Evolutionary conservation across 148 eudicot species (phyloP).

Genomic region (Fagopyrum homotropicum): DNA sequence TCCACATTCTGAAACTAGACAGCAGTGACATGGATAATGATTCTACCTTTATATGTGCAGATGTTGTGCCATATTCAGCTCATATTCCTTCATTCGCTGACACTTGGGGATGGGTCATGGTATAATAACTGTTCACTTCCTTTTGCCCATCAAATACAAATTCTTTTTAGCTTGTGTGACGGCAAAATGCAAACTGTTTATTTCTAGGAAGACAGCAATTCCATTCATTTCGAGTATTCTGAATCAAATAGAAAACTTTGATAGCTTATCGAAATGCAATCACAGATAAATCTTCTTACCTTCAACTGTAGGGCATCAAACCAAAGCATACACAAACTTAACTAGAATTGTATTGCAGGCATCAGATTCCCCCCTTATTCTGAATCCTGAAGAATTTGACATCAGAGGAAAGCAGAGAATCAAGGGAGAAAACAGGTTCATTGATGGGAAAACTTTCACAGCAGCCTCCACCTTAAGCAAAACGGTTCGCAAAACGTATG

Average conservation of each 20-base stretch:
- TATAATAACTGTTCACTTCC: constrained; percentile 18
- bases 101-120: constrained; percentile 99
- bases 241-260: too few species aligned
- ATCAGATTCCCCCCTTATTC: constrained; percentile 56
- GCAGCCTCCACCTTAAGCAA: constrained; percentile 86
- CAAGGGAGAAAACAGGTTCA: constrained; percentile 64
- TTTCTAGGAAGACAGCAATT: too few species aligned
- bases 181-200: too few species aligned
- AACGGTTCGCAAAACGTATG: constrained; percentile 80
- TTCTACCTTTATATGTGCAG: constrained; percentile 35
- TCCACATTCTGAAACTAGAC: too few species aligned
- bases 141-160: background rate
- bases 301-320: too few species aligned
- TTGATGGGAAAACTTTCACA: constrained; percentile 77
- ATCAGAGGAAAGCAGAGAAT: constrained; percentile 63
- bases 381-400: constrained; percentile 64
- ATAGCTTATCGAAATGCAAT: too few species aligned
- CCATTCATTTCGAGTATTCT: too few species aligned
- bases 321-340: background rate
- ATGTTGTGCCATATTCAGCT: constrained; percentile 95
- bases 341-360: constrained; percentile 10
- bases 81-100: constrained; percentile 96
- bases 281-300: too few species aligned
- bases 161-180: background rate
- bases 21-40: background rate